These are phyloP conservation scores for Solanum chmielewskii DNA, from an alignment of 257 asterid species.

Conservation along the genomic window DNA sequence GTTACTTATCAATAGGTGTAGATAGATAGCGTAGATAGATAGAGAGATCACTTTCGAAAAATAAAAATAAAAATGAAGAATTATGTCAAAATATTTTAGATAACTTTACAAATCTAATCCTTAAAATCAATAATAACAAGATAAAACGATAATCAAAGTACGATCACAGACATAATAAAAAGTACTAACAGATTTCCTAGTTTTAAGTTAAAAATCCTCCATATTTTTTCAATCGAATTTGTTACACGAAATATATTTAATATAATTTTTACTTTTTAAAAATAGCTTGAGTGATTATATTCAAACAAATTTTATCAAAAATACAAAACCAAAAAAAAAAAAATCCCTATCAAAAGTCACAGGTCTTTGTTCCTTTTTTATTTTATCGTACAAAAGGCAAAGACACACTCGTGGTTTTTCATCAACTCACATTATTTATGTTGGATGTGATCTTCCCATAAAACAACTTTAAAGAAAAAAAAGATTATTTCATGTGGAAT, in stretches of 20 bases:
- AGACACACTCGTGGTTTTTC: background rate
- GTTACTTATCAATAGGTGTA: too few species aligned
- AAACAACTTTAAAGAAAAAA: background rate
- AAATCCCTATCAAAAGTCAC: background rate
- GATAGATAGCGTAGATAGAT: too few species aligned
- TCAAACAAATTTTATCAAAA: too few species aligned
- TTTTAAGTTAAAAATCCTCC: background rate
- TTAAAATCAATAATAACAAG: background rate
- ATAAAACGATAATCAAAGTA: fast-evolving
- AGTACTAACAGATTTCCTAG: background rate
- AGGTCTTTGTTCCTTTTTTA: background rate
- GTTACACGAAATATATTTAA: too few species aligned
- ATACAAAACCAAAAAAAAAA: background rate
- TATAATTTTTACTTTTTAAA: too few species aligned
- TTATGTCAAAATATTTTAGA: too few species aligned
- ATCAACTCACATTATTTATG: background rate
- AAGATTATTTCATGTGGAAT: background rate
- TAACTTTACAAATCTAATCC: too few species aligned
- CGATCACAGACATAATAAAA: background rate
- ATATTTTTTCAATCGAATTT: background rate
- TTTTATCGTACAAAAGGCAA: background rate
- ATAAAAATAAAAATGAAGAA: too few species aligned
- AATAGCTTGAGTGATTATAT: background rate
- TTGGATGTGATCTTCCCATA: background rate
- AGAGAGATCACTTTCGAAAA: fast-evolving